Evolutionary conservation across 75 land plant genomes (phyloP).

Genomic region (Pinus tabuliformis): DNA sequence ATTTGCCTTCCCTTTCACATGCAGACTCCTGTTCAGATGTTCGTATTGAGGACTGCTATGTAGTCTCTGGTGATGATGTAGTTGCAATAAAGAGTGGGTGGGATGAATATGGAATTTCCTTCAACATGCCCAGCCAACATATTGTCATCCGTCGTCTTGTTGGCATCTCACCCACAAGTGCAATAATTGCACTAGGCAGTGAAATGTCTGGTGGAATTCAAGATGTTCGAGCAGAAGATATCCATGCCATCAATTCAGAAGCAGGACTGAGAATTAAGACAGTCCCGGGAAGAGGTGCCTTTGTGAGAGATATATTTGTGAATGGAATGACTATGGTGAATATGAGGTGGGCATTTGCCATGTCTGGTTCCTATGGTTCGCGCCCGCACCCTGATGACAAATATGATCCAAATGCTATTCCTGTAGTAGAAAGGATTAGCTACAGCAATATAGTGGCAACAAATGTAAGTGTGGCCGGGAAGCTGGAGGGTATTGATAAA

Average conservation of each 20-base stretch:
- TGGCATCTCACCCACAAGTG: slow-evolving; percentile 41
- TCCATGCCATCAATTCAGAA: slow-evolving; percentile 25
- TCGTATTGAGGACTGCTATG: slow-evolving; percentile 12
- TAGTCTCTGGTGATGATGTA: slow-evolving; percentile 51
- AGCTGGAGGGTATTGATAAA: slow-evolving; percentile 58
- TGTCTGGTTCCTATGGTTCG: not conserved
- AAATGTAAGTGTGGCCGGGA: slow-evolving; percentile 63
- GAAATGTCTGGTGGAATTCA: slow-evolving; percentile 58
- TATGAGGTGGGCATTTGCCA: not conserved
- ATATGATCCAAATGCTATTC: slow-evolving; percentile 66
- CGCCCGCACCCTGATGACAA: slow-evolving; percentile 16
- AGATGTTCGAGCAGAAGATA: slow-evolving; percentile 31
- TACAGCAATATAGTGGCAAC: slow-evolving; percentile 65
- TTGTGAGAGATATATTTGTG: not conserved
- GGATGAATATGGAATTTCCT: slow-evolving; percentile 51
- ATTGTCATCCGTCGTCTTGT: slow-evolving; percentile 32
- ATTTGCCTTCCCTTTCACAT: not conserved
- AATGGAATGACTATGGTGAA: not conserved
- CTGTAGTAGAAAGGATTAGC: slow-evolving; percentile 53
- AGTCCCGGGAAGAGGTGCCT: slow-evolving; percentile 29
- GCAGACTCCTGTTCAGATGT: slow-evolving; percentile 17
- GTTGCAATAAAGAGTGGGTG: slow-evolving; percentile 51
- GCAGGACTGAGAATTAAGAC: slow-evolving; percentile 43
- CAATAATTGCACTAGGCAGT: slow-evolving; percentile 47
- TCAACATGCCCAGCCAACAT: slow-evolving; percentile 35